Base-by-base conservation (phyloP, 108 stramenopile species). In the Nitzschia sp. region DNA sequence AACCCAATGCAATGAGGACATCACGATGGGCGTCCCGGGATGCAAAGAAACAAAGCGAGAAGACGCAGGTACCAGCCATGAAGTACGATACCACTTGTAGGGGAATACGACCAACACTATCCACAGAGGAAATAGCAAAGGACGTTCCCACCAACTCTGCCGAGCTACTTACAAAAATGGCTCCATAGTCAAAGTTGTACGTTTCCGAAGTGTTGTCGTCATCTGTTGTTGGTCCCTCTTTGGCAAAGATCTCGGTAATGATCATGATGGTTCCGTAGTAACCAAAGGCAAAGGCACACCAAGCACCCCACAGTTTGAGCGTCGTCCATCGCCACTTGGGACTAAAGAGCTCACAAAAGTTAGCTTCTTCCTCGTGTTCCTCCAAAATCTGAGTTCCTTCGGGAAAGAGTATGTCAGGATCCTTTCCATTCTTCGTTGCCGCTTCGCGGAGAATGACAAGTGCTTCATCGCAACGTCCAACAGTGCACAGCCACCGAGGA, bases 121-220 rank as follows among this genome's bases (percentile, higher is more conserved):
- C 91, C 17, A 92, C 74, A 19, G 60, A 68, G 14, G 78, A 58
- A 34, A 89, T 85, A 9, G 78, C 86, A 21, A 84, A 10, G 10
- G 86, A 72, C 29, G 85, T 80, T n/a, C 88, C 91, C 17, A 75
- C 46, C 41, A 86, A 24, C 65, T 92, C 91, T 24, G 88, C 91
- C 0, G 83, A 77, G 22, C 83, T 79, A 53, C 81, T 74, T 7
- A 86, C 61, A 63, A 86, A 86, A 24, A 86, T 89, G 14, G 87
- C 82, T 56, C 66, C 69, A 69, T 86, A 89, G 54, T 89, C 83
- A 63, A 89, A 89, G 44, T 71, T 43, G 37, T 81, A 81, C 15
- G 14, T 34, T 24, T 54, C 19, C 5, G 37, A 17, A 0, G 8
- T 52, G 29, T 57, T 70, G 38, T 74, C 46, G n/a, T 51, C 73